These are phyloP conservation scores for Hypsizygus marmoreus DNA, from an alignment of 768 basidiomycete species.

Conservation along the genomic window DNA sequence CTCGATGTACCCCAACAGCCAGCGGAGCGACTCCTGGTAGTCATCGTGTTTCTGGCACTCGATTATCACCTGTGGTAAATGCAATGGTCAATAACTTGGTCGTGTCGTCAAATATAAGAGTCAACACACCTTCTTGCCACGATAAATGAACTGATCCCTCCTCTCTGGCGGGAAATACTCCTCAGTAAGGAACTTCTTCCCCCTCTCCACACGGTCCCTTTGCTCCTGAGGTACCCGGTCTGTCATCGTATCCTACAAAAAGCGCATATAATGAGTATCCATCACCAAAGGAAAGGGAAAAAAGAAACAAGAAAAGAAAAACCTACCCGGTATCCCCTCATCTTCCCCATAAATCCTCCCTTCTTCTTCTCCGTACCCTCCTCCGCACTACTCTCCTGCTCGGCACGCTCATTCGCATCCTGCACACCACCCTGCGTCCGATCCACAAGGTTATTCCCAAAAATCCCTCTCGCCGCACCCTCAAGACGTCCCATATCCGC, in stretches of 20 bases:
- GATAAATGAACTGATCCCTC: conserved; percentile 90
- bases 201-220: conserved; percentile 58
- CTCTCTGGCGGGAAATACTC: conserved; percentile 91
- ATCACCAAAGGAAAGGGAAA: conserved; percentile 16
- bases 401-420: conserved; percentile 11
- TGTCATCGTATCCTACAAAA: conserved; percentile 26
- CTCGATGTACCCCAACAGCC: conserved; percentile 66
- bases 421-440: conserved; percentile 15
- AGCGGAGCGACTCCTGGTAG: conserved; percentile 80
- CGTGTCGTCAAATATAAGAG: neutral
- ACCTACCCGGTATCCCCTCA: conserved; percentile 40
- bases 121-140: conserved; percentile 77
- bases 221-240: conserved; percentile 72
- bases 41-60: conserved; percentile 93
- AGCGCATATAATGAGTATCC: neutral
- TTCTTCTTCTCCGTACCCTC: conserved; percentile 29
- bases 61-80: conserved; percentile 61
- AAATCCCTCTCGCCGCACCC: conserved; percentile 4
- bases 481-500: conserved; percentile 7
- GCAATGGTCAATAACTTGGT: neutral
- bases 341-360: conserved; percentile 32
- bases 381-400: neutral
- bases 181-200: conserved; percentile 70
- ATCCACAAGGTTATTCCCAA: conserved; percentile 12
- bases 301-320: conserved; percentile 32